Conservation (phyloP, 805 yeast species). For the Starmerella gropengiesseri region DNA sequence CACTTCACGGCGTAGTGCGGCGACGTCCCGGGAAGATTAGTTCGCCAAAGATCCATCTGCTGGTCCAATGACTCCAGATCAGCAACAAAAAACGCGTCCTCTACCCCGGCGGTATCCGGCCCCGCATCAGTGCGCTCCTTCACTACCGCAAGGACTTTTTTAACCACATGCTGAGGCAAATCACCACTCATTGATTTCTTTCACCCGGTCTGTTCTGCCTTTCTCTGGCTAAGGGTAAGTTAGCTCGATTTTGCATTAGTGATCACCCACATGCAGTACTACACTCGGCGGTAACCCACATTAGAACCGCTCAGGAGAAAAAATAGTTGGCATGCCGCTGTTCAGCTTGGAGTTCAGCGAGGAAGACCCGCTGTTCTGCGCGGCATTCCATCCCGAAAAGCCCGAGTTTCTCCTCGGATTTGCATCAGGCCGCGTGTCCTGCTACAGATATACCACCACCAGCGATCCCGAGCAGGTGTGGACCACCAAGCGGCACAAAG, state of each 20-base stretch:
- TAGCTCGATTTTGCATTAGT: too few relatives aligned
- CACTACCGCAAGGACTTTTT: background rate
- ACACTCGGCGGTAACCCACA: too few relatives aligned
- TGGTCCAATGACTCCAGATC: constrained; percentile 65
- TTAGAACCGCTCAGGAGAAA: too few relatives aligned
- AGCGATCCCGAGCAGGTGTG: constrained; percentile 36
- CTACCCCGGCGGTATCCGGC: constrained; percentile 26
- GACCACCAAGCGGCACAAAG: constrained; percentile 86
- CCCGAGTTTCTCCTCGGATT: constrained; percentile 59
- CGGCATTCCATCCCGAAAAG: constrained; percentile 66
- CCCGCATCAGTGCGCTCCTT: constrained; percentile 3
- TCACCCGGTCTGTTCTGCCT: too few relatives aligned
- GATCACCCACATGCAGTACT: too few relatives aligned
- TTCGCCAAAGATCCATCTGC: constrained; percentile 53
- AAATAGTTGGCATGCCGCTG: constrained; percentile 13
- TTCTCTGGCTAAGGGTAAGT: too few relatives aligned
- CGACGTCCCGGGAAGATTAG: constrained; percentile 55
- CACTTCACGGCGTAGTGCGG: constrained; percentile 96
- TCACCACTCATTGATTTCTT: too few relatives aligned
- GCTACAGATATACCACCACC: constrained; percentile 46
- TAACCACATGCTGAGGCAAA: background rate
- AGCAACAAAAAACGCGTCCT: constrained; percentile 79
- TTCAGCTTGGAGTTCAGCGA: constrained; percentile 26
- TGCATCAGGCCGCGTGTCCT: constrained; percentile 68
- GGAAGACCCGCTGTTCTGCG: constrained; percentile 44